Base-by-base conservation (phyloP, 2,329 filamentous ascomycete genomes). In the Ophiostoma novo-ulmi region DNA sequence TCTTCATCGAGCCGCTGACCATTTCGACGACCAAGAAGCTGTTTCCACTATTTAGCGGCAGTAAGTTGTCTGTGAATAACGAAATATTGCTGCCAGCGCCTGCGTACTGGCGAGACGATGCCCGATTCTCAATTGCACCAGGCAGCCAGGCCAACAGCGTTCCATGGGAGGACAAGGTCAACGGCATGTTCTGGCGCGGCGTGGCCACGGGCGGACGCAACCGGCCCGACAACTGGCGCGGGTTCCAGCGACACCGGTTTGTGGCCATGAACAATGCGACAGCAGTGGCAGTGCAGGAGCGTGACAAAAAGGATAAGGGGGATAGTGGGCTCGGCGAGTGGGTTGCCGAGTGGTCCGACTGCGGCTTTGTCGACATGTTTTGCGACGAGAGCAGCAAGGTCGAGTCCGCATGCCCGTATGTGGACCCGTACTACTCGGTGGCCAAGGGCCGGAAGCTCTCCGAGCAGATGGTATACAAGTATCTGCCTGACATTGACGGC, bases 161-260 rank as follows among this genome's bases (percentile, higher is more conserved):
- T 0, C 76, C 81, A 3, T 90, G 89, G 89, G 76, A 80, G 6
- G 77, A 87, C n/a, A 91, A 91, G 78, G 70, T 77, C 0, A 79
- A 84, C 73, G 78, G 77, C 2, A 82, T 85, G 48, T 80, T 90
- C 68, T 91, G 89, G 89, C 86, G 89, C 41, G 89, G 89, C 44
- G 87, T 90, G 10, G 88, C 88, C 1, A 89, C 88, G 1, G 89
- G 89, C 2, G 89, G 89, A 1, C 79, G 80, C 55, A 88, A 90
- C 74, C 80, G 82, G 74, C 75, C 82, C 77, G 75, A 83, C 38
- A 92, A 88, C 75, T 93, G 91, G 91, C 85, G 82, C 13, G 85
- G 87, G 0, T 93, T 92, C 76, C 90, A 93, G 73, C 87, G 91
- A 3, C 91, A 93, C 76, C 88, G 91, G 1, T 91, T 93, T 76